phyloP scores from a whole-genome alignment of 106 monocot species.

The Apostasia ramifera region DNA sequence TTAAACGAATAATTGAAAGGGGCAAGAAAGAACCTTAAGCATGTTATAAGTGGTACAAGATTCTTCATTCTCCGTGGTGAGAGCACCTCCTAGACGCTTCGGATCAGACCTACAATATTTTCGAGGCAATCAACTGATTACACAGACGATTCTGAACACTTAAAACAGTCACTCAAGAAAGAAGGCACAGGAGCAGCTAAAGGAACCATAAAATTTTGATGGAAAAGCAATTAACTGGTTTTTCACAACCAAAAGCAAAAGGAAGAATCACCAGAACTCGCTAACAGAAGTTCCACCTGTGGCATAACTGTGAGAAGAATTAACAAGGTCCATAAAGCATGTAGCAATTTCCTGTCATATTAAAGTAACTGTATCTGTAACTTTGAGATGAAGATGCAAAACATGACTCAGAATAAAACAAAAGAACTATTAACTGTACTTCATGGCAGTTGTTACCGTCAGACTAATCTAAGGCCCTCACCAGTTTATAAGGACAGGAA shows the following conservation, averaged over 20 bases:
- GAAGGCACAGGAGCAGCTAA: too few relatives aligned
- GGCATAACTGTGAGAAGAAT: conserved; percentile 92
- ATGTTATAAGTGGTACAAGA: conserved; percentile 96
- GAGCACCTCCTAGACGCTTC: conserved; percentile 62
- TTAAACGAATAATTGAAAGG: neutral
- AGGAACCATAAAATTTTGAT: neutral
- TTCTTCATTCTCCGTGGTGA: conserved; percentile 80
- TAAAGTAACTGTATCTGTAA: conserved; percentile 12
- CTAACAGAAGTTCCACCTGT: conserved; percentile 92
- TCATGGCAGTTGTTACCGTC: too few relatives aligned
- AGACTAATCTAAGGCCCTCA: too few relatives aligned
- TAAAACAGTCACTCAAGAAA: too few relatives aligned
- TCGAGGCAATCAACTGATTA: neutral
- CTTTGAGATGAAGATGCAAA: neutral
- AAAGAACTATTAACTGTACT: too few relatives aligned
- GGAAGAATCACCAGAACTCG: conserved; percentile 69
- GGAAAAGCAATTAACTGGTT: neutral
- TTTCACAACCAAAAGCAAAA: neutral
- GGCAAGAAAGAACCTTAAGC: conserved; percentile 64
- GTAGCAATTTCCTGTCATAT: conserved; percentile 62
- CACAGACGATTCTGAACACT: neutral
- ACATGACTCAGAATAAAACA: too few relatives aligned
- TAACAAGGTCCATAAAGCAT: conserved; percentile 85
- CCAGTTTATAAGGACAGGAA: too few relatives aligned
- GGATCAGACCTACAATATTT: conserved; percentile 60